These are phyloP conservation scores for Metarhizium brunneum DNA, from an alignment of 2,329 filamentous ascomycete genomes.

Conservation along the genomic window DNA sequence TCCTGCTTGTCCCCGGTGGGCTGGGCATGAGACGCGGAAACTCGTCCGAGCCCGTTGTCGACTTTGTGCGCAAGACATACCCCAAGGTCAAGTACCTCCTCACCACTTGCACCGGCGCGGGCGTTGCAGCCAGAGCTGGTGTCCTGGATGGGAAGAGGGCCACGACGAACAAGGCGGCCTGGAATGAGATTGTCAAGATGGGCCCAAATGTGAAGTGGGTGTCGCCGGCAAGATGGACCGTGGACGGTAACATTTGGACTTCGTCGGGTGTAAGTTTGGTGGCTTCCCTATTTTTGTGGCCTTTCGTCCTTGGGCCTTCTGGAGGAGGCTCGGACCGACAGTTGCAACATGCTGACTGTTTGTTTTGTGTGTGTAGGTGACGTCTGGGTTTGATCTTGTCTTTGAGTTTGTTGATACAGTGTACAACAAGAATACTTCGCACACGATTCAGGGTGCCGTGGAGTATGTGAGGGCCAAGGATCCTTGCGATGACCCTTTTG, in stretches of 20 bases:
- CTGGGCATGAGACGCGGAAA: slow-evolving; percentile 28
- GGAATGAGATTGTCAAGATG: slow-evolving; percentile 32
- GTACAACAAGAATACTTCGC: slow-evolving; percentile 4
- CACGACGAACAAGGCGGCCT: slow-evolving; percentile 56
- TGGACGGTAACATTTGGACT: slow-evolving; percentile 57
- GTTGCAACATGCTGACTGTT: neutral
- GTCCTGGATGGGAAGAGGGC: slow-evolving; percentile 49
- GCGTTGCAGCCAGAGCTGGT: slow-evolving; percentile 46
- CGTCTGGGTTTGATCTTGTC: slow-evolving; percentile 10
- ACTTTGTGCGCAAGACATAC: slow-evolving; percentile 30
- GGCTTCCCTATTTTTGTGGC: neutral
- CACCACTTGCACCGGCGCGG: slow-evolving; percentile 56
- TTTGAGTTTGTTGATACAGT: slow-evolving; percentile 10
- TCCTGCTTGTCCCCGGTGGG: slow-evolving; percentile 57
- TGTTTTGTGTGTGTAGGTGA: slow-evolving; percentile 1
- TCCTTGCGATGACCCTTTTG: slow-evolving; percentile 12
- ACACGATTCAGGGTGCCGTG: slow-evolving; percentile 4
- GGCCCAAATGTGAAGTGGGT: slow-evolving; percentile 48
- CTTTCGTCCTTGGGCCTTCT: no score
- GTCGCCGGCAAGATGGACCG: slow-evolving; percentile 50
- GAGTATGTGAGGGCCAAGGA: slow-evolving; percentile 9
- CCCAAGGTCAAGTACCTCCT: slow-evolving; percentile 46
- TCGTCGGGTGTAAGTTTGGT: slow-evolving; percentile 39
- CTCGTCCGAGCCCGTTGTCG: slow-evolving; percentile 24
- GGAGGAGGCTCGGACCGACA: no score